Conservation (phyloP, 176 grass and related monocot genomes). For the Tillandsia leiboldiana region DNA sequence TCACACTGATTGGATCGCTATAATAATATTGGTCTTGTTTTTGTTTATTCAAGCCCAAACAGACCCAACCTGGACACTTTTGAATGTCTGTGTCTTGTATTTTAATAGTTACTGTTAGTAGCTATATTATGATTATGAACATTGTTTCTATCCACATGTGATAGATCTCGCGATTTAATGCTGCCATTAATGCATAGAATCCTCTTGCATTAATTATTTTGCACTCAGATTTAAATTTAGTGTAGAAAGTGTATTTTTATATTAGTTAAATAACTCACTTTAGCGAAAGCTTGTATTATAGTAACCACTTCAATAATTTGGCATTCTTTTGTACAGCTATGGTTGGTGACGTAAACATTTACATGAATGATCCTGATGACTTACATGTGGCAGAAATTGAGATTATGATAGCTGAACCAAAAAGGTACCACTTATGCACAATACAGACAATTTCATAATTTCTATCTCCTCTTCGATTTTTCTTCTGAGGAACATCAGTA, state of each 20-base stretch:
- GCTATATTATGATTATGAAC: background rate
- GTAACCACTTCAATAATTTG: background rate
- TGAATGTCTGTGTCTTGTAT: background rate
- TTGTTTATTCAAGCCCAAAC: no score
- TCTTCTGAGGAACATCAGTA: no score
- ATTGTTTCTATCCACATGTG: background rate
- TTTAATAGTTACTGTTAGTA: background rate
- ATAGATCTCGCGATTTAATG: background rate
- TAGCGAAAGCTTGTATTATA: background rate
- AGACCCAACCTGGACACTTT: background rate
- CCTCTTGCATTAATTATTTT: no score
- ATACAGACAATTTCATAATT: no score
- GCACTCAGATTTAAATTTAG: background rate
- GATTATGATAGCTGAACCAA: conserved; percentile 85
- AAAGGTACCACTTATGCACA: conserved; percentile 28
- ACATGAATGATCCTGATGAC: conserved; percentile 92
- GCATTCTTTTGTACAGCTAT: conserved; percentile 42
- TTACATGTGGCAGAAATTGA: conserved; percentile 58
- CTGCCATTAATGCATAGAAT: background rate
- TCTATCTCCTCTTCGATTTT: background rate
- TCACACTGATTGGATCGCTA: no score
- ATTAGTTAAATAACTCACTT: background rate
- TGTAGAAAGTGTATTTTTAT: background rate
- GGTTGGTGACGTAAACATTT: conserved; percentile 94
- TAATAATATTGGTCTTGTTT: no score